Evolutionary conservation across 139 green algal species (phyloP).

Genomic region (Chlorella sorokiniana): DNA sequence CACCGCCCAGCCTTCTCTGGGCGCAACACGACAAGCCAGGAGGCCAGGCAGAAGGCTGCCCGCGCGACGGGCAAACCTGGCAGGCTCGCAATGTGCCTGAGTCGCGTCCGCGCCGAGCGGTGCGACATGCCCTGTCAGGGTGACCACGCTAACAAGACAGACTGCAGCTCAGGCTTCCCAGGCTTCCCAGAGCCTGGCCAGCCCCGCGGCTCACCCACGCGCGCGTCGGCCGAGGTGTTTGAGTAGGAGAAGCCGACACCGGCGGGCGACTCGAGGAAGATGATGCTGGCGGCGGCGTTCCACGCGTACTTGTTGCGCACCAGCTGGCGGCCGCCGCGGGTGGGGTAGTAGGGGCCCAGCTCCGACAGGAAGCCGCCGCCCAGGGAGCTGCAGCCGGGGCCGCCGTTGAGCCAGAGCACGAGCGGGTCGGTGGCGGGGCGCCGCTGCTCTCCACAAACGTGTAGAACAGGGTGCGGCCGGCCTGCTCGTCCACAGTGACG

Average conservation of each 20-base stretch:
- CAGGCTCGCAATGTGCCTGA: no score
- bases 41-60: no score
- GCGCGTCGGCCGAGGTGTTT: constrained; percentile 67
- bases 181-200: neutral
- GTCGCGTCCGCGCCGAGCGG: no score
- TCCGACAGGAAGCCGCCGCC: constrained; percentile 85
- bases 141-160: no score
- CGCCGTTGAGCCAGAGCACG: constrained; percentile 85
- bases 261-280: constrained; percentile 85
- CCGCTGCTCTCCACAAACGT: constrained; percentile 54
- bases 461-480: constrained; percentile 79
- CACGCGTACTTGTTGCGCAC: constrained; percentile 73
- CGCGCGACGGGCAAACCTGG: no score
- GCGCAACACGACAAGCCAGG: no score
- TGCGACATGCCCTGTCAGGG: no score
- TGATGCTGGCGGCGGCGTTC: constrained; percentile 72
- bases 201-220: constrained; percentile 59
- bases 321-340: constrained; percentile 34
- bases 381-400: constrained; percentile 83
- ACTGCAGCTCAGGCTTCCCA: neutral
- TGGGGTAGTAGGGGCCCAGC: constrained; percentile 82
- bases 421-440: constrained; percentile 47
- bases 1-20: no score
- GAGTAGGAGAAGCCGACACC: constrained; percentile 87
- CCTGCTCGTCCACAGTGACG: constrained; percentile 76